These are phyloP conservation scores for Zygotorulaspora danielsina DNA, from an alignment of 805 yeast species.

Conservation along the genomic window DNA sequence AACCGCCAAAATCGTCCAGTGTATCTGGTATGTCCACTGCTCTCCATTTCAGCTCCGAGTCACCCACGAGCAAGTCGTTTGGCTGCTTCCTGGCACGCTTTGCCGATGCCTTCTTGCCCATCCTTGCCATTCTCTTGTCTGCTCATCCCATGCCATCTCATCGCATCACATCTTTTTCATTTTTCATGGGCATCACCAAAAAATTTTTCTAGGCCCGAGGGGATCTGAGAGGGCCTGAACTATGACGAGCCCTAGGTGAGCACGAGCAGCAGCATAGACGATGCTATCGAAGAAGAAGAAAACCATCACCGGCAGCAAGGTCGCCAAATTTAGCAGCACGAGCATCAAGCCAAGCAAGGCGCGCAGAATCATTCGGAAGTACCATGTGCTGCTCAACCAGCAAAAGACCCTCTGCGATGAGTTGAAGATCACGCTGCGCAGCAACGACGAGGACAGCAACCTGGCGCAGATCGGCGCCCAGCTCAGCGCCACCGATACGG, in stretches of 20 bases:
- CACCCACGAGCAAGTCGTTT: slow-evolving; percentile 37
- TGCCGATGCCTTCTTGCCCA: slow-evolving; percentile 3
- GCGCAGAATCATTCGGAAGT: slow-evolving; percentile 70
- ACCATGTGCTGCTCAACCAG: slow-evolving; percentile 65
- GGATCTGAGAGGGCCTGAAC: too few species aligned
- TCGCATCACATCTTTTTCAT: slow-evolving; percentile 26
- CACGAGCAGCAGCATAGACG: too few species aligned
- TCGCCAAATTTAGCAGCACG: slow-evolving; percentile 30
- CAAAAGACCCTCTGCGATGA: slow-evolving; percentile 40
- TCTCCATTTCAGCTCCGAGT: slow-evolving; percentile 66
- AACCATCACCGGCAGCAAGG: slow-evolving; percentile 36
- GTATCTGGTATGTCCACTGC: slow-evolving; percentile 78
- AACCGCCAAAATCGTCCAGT: slow-evolving; percentile 82
- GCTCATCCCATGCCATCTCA: slow-evolving; percentile 5
- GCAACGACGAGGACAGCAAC: slow-evolving; percentile 9
- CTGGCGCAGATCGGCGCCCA: not conserved
- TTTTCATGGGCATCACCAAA: too few species aligned
- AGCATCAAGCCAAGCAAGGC: slow-evolving; percentile 65
- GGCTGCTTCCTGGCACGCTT: not conserved
- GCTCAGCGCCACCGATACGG: slow-evolving; percentile 7
- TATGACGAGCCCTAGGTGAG: too few species aligned
- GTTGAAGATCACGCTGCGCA: slow-evolving; percentile 23
- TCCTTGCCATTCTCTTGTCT: slow-evolving; percentile 1
- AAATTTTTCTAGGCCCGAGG: too few species aligned
- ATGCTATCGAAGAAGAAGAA: slow-evolving; percentile 30